Percentiles rank a stretch among this genome's conserved stretches.
These are phyloP conservation scores for Pseudogymnoascus verrucosus DNA, from an alignment of 2,329 filamentous ascomycete genomes.

Conservation along the genomic window DNA sequence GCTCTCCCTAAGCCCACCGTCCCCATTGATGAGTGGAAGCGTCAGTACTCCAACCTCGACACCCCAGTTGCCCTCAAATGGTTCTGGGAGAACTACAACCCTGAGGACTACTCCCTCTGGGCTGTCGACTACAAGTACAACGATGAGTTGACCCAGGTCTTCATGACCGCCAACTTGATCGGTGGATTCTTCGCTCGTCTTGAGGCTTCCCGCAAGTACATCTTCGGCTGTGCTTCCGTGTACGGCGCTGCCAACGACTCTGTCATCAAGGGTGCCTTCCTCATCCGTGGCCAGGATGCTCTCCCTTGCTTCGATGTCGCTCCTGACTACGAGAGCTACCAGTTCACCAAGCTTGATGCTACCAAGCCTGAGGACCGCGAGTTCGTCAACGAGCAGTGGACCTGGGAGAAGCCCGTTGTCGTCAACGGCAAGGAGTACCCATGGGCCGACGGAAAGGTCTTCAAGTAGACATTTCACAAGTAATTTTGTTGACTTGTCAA, in stretches of 20 bases:
- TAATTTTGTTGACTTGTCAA: slow-evolving; percentile 7
- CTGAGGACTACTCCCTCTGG: slow-evolving; percentile 95
- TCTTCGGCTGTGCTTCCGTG: slow-evolving; percentile 86
- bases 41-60: slow-evolving; percentile 95
- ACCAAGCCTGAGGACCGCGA: slow-evolving; percentile 75
- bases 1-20: slow-evolving; percentile 70
- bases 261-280: slow-evolving; percentile 84
- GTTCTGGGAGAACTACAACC: slow-evolving; percentile 96
- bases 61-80: slow-evolving; percentile 79
- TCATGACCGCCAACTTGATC: slow-evolving; percentile 99
- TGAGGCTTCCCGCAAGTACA: slow-evolving; percentile 94
- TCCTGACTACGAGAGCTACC: slow-evolving; percentile 94
- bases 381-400: slow-evolving; percentile 81
- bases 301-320: slow-evolving; percentile 88
- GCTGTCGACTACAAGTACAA: slow-evolving; percentile 98
- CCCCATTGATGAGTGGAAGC: slow-evolving; percentile 95
- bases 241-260: slow-evolving; percentile 86
- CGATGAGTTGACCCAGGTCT: slow-evolving; percentile 89
- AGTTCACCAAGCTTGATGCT: slow-evolving; percentile 93
- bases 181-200: slow-evolving; percentile 97
- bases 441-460: slow-evolving; percentile 92
- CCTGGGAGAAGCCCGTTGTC: slow-evolving; percentile 77
- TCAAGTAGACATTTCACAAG: slow-evolving; percentile 67
- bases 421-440: slow-evolving; percentile 82
- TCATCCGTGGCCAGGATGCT: slow-evolving; percentile 87